phyloP scores from a whole-genome alignment of 768 basidiomycete genomes.

The Lepiota venenata region DNA sequence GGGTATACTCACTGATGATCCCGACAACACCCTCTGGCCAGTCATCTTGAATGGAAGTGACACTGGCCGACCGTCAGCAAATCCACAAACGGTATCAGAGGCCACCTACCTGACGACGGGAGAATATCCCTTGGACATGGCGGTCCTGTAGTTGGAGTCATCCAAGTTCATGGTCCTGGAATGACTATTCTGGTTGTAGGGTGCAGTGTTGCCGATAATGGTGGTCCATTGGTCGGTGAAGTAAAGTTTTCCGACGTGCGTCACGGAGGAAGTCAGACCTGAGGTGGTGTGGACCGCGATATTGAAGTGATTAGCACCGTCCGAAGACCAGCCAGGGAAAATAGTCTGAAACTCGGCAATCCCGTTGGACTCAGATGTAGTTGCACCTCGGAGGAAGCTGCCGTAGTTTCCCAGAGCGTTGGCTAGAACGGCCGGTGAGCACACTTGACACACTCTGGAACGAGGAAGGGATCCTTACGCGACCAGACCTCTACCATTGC shows the following conservation, averaged over 20 bases:
- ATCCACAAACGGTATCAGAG: neutral
- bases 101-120: slow-evolving; percentile 24
- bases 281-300: slow-evolving; percentile 28
- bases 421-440: slow-evolving; percentile 17
- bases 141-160: slow-evolving; percentile 25
- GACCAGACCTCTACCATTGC: slow-evolving; percentile 38
- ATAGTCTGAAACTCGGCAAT: slow-evolving; percentile 37
- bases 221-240: slow-evolving; percentile 34
- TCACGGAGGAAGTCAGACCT: slow-evolving; percentile 21
- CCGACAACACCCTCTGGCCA: slow-evolving; percentile 11
- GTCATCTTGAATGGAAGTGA: slow-evolving; percentile 11
- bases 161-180: slow-evolving; percentile 24
- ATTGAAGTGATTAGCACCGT: slow-evolving; percentile 34
- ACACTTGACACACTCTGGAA: neutral
- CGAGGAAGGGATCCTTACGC: slow-evolving; percentile 15
- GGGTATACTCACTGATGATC: slow-evolving; percentile 7
- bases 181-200: slow-evolving; percentile 29
- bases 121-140: slow-evolving; percentile 22
- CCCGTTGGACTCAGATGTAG: slow-evolving; percentile 27
- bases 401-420: slow-evolving; percentile 32
- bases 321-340: slow-evolving; percentile 29
- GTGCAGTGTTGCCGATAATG: slow-evolving; percentile 22
- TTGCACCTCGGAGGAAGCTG: slow-evolving; percentile 34
- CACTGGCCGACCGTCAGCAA: neutral
- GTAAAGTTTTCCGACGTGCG: slow-evolving; percentile 36